These are phyloP conservation scores for Solanum chiquidenum DNA, from an alignment of 257 asterid species.

Conservation along the genomic window DNA sequence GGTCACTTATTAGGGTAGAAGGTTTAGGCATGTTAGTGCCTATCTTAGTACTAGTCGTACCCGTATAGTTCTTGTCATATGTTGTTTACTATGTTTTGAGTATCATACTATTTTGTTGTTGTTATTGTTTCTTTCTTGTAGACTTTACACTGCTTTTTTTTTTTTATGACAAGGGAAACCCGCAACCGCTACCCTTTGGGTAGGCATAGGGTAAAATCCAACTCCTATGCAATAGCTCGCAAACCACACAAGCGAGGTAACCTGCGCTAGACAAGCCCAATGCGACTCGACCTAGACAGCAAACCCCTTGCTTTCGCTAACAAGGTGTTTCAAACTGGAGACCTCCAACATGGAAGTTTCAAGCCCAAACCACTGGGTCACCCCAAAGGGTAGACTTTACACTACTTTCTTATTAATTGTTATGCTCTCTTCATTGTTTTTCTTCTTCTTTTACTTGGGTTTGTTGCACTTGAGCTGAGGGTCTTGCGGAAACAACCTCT, in stretches of 20 bases:
- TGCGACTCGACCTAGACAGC: neutral
- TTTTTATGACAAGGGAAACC: neutral
- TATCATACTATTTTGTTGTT: too few species aligned
- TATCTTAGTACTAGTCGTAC: too few species aligned
- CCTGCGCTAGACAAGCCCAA: neutral
- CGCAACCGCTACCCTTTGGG: too few species aligned
- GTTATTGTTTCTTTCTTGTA: neutral
- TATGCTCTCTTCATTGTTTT: neutral
- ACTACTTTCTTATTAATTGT: neutral
- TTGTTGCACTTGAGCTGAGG: neutral
- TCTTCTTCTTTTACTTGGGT: neutral
- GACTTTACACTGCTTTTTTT: neutral
- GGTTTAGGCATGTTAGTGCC: neutral
- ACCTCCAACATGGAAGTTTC: neutral
- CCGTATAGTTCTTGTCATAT: neutral
- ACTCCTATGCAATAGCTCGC: neutral
- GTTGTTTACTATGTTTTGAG: neutral
- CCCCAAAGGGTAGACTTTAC: neutral
- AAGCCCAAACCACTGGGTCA: neutral
- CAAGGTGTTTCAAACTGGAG: neutral
- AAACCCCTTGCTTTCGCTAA: neutral
- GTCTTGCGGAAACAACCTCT: neutral
- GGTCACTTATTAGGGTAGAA: neutral
- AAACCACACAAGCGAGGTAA: neutral
- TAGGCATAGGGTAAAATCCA: rapidly evolving